Evolutionary conservation across 345 rosid species (phyloP).

Genomic region (Raphanus raphanistrum): DNA sequence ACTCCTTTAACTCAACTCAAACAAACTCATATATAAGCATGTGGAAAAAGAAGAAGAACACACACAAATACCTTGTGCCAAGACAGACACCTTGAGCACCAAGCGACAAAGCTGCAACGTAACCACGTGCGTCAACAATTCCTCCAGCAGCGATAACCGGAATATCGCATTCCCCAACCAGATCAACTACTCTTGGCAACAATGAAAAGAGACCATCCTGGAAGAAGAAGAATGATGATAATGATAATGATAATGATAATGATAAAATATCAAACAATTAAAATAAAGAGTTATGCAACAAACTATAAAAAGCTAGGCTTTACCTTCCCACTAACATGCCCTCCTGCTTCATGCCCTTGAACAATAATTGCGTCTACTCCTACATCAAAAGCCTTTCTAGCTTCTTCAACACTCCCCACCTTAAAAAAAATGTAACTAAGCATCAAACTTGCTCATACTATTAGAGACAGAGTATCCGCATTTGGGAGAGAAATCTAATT

Average conservation of each 20-base stretch:
- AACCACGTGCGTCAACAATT: conserved; percentile 77
- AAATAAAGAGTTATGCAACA: neutral
- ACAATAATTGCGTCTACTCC: conserved; percentile 86
- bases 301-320: neutral
- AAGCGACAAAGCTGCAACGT: conserved; percentile 83
- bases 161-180: conserved; percentile 54
- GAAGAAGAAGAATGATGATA: neutral
- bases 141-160: conserved; percentile 93
- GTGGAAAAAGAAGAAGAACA: neutral
- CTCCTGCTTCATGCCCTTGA: conserved; percentile 92
- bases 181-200: conserved; percentile 77
- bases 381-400: conserved; percentile 53
- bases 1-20: neutral
- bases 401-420: conserved; percentile 76
- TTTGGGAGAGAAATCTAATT: too few relatives aligned
- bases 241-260: neutral
- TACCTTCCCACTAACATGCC: conserved; percentile 86
- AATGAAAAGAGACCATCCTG: conserved; percentile 70
- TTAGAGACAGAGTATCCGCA: too few relatives aligned
- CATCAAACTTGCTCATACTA: neutral
- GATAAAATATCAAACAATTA: neutral
- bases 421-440: conserved; percentile 1
- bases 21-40: neutral
- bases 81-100: conserved; percentile 86
- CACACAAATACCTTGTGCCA: conserved; percentile 67